These are phyloP conservation scores for Colletotrichum lini DNA, from an alignment of 2,329 filamentous ascomycete genomes.

Conservation along the genomic window DNA sequence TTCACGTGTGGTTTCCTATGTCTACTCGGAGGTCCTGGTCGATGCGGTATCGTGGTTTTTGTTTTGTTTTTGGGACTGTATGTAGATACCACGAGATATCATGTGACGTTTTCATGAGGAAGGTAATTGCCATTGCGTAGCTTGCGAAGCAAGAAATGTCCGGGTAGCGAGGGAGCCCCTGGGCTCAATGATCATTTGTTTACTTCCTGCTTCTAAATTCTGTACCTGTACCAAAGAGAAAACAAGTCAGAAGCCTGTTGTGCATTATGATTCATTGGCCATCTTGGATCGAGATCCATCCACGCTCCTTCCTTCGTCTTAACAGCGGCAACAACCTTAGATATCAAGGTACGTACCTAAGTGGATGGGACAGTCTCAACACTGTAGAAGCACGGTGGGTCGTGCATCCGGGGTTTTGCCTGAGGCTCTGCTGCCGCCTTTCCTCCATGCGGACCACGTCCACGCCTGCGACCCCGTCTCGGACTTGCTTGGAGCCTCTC, in stretches of 20 bases:
- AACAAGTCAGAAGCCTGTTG: too few species aligned
- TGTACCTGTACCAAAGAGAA: too few species aligned
- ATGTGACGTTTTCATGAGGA: slow-evolving; percentile 40
- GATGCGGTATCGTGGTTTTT: slow-evolving; percentile 18
- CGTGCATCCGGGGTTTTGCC: slow-evolving; percentile 36
- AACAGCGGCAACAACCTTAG: too few species aligned
- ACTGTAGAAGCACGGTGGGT: background rate
- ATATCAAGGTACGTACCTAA: too few species aligned
- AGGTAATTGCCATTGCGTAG: slow-evolving; percentile 14
- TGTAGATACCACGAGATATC: slow-evolving; percentile 43
- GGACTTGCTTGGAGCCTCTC: slow-evolving; percentile 38
- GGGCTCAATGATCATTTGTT: too few species aligned
- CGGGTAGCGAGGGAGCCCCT: too few species aligned
- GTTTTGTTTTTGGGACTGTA: slow-evolving; percentile 22
- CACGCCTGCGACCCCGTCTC: slow-evolving; percentile 35
- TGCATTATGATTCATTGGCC: too few species aligned
- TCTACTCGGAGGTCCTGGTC: slow-evolving; percentile 15
- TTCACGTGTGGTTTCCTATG: background rate
- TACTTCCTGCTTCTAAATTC: too few species aligned
- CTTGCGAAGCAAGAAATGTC: too few species aligned
- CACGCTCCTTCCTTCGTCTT: background rate
- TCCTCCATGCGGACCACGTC: slow-evolving; percentile 1
- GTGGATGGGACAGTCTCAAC: background rate
- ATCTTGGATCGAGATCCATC: too few species aligned
- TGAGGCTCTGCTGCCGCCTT: slow-evolving; percentile 27